Base-by-base conservation (phyloP, 345 rosid genomes). In the Arabidopsis arenosa region DNA sequence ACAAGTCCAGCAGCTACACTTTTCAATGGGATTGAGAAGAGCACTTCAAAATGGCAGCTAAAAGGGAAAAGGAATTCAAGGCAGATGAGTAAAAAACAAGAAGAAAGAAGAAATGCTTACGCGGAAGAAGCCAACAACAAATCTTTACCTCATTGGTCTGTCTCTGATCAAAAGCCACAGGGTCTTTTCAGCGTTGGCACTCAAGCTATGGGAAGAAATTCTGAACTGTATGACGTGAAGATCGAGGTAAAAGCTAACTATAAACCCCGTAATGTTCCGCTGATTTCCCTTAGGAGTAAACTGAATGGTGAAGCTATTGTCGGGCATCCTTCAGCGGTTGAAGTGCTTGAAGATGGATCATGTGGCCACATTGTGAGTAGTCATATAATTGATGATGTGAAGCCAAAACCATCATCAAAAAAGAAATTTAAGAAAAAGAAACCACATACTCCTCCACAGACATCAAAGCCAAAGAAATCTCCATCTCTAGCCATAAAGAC, bases 31-130 rank as follows among this genome's bases (percentile, higher is more conserved):
- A 80, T 84, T 64, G 93, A 86, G 86, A 84, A 74, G 70, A 88
- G 69, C 66, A 77, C 86, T 55, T 86, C 98, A 30, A 86, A 85
- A 77, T 95, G 99, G 99, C 97, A 83, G 84, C 71, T 75, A 30
- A 95, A 95, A 84, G 90, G 99, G 78, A 95, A 95, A 84, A 87
- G 99, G 84, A 95, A 88, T 48, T 86, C 88, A 32, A 89, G 97
- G 76, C 86, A 83, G 59, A 84, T 52, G 75, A 84, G 86, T 61
- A 74, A 88, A 87, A 80, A 85, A 55, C 80, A 86, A 86, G 77
- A 86, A 85, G 82, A 88, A 75, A 30, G 81, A 81, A 67, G 82
- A 62, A 68, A 26, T 52, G 40, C 75, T 15, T 68, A 73, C 9
- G 49, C 70, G n/a, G 73, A 81, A 79, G 86, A 81, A 66, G 60